These are phyloP conservation scores for Ilyonectria sp. DNA, from an alignment of 2,329 filamentous ascomycete species.

Conservation along the genomic window DNA sequence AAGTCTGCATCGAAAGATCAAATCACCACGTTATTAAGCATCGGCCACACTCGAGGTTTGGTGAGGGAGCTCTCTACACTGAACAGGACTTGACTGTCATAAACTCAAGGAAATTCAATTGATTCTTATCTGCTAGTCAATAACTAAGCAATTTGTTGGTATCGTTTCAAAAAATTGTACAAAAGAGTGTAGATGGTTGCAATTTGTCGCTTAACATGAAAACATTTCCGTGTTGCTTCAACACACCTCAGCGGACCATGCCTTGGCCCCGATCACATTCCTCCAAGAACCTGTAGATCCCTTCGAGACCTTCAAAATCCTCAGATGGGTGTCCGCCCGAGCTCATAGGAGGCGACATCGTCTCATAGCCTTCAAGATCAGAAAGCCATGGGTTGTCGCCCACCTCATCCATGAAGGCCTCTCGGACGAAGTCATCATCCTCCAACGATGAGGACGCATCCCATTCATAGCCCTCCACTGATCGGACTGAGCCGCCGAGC, in stretches of 20 bases:
- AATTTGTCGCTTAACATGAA: conserved; percentile 32
- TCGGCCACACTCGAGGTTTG: neutral
- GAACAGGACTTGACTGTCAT: conserved; percentile 11
- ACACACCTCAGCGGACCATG: conserved; percentile 48
- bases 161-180: conserved; percentile 29
- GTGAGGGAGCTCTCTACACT: conserved; percentile 13
- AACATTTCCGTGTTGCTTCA: conserved; percentile 37
- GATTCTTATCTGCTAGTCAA: conserved; percentile 31
- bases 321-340: conserved; percentile 62
- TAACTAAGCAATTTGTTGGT: conserved; percentile 37
- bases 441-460: conserved; percentile 55
- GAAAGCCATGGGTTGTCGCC: conserved; percentile 66
- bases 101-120: conserved; percentile 44
- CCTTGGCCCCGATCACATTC: conserved; percentile 66
- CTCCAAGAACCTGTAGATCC: conserved; percentile 71
- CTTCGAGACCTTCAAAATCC: conserved; percentile 70
- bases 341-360: conserved; percentile 64
- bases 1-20: neutral
- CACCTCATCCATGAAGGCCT: conserved; percentile 60
- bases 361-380: conserved; percentile 64
- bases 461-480: conserved; percentile 58
- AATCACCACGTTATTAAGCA: neutral
- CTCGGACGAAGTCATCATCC: conserved; percentile 55
- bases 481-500: conserved; percentile 64
- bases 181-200: conserved; percentile 47